Evolutionary conservation across 2,329 filamentous ascomycete genomes (phyloP), one percentile per base, ranked within the genome.

Genomic region (Colletotrichum endophyticum): DNA sequence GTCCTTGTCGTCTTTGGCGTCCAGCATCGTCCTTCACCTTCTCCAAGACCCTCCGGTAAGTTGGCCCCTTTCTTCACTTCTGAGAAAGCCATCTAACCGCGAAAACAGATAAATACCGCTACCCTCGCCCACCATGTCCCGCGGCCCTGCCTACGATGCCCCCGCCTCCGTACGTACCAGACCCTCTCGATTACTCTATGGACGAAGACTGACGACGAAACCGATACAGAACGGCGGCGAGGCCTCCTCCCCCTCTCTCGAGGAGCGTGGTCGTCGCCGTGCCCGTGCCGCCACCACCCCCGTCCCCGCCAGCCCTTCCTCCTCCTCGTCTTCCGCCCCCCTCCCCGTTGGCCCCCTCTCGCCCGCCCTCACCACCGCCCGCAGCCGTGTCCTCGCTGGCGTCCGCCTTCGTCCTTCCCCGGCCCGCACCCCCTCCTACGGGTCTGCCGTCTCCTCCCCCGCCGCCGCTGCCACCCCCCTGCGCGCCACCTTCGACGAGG

Each of bases 241-340:
- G 44, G 44, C 44, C 44, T 53, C 44, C 27, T 34, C 34, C 32
- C 15, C 27, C n/a, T 16, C 30, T 16, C 25, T 57, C 12, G 63
- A 69, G 32, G 56, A 66, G 49, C 67, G 73, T 6, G 72, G 72
- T 22, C 72, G 72, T n/a, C 25, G 57, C 16, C 72, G 61, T 16
- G 28, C 22, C 59, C 56, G 56, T 2, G 19, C 25, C 30, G 16
- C 19, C 66, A 28, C 49, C 70, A 25, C n/a, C 28, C 12, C 22
- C 30, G 2, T 30, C 22, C 27, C 25, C n/a, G 30, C 62, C 6
- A 8, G 8, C 4, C 13, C 69, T 22, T 53, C 57, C 22, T 64
- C 9, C 19, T n/a, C 27, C 27, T 22, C 57, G 15, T 19, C 57
- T 13, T 62, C 59, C 3, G 30, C 19, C 36, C 6, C 30, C 25